Conservation (phyloP, 495 filamentous ascomycete species). For the Podospora tetraspora region DNA sequence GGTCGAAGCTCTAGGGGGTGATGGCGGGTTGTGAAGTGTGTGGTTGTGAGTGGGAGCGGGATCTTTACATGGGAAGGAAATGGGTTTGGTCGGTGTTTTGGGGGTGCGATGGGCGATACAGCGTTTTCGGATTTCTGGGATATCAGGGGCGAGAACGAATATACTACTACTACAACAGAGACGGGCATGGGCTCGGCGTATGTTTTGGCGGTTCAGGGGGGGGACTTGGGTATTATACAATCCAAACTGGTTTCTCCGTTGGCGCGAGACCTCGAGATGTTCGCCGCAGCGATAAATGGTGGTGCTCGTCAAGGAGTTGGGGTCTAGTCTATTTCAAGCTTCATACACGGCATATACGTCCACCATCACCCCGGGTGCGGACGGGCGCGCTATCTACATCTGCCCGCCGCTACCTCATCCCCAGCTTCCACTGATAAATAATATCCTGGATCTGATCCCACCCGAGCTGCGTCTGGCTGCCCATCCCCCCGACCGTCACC, state of each 20-base stretch:
- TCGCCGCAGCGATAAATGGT: neutral
- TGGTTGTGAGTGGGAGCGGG: neutral
- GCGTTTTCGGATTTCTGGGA: neutral
- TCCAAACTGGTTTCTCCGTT: neutral
- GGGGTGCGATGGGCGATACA: neutral
- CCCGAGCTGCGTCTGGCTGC: slow-evolving; percentile 50
- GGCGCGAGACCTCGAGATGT: neutral
- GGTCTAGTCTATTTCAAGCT: neutral
- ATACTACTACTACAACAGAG: neutral
- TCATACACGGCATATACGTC: neutral
- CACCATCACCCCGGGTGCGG: neutral
- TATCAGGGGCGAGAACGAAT: neutral
- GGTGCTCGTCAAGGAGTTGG: neutral
- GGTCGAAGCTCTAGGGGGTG: slow-evolving; percentile 62
- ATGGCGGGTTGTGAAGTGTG: neutral
- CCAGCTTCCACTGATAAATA: slow-evolving; percentile 78
- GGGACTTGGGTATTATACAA: neutral
- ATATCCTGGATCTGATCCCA: slow-evolving; percentile 88
- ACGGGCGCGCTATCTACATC: neutral
- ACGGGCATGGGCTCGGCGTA: neutral
- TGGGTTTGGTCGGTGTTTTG: neutral
- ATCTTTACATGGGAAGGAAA: neutral
- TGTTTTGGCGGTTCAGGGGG: neutral
- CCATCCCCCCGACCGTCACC: slow-evolving; percentile 48
- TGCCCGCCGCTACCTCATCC: slow-evolving; percentile 32